phyloP scores from a whole-genome alignment of 1,139 yeast genomes.

The Blastobotrys ciferrii region DNA sequence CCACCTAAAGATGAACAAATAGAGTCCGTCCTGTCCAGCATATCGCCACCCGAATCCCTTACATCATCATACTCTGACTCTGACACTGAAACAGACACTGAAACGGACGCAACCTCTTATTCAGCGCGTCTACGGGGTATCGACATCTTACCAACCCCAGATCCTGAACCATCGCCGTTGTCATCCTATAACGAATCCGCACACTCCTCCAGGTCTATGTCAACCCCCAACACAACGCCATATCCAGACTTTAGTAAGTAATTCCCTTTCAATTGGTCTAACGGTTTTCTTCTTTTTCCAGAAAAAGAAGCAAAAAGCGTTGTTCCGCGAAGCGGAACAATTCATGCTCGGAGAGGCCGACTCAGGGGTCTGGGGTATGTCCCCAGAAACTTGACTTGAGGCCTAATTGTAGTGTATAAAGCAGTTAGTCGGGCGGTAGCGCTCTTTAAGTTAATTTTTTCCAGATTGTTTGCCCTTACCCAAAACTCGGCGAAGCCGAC shows the following conservation, averaged over 20 bases:
- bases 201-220: not conserved
- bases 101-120: not conserved
- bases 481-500: too few relatives aligned
- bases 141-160: constrained; percentile 6
- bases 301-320: too few relatives aligned
- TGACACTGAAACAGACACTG: constrained; percentile 1
- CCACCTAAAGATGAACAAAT: constrained; percentile 1
- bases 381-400: too few relatives aligned
- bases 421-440: too few relatives aligned
- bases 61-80: constrained; percentile 4
- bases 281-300: too few relatives aligned
- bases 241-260: not conserved
- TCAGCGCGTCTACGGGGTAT: constrained; percentile 4
- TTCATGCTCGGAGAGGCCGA: too few relatives aligned
- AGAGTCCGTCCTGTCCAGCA: not conserved
- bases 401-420: too few relatives aligned
- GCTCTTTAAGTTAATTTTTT: too few relatives aligned
- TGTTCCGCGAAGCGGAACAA: too few relatives aligned
- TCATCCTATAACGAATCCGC: not conserved
- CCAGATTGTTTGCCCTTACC: too few relatives aligned
- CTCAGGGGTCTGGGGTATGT: too few relatives aligned
- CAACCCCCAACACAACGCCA: constrained; percentile 1
- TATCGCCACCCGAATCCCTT: constrained; percentile 9
- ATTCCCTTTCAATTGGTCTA: too few relatives aligned
- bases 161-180: constrained; percentile 4